Evolutionary conservation across 1,139 yeast species (phyloP), one percentile per base, ranked within the genome.

Genomic region (Sugiyamaella pinicola): DNA sequence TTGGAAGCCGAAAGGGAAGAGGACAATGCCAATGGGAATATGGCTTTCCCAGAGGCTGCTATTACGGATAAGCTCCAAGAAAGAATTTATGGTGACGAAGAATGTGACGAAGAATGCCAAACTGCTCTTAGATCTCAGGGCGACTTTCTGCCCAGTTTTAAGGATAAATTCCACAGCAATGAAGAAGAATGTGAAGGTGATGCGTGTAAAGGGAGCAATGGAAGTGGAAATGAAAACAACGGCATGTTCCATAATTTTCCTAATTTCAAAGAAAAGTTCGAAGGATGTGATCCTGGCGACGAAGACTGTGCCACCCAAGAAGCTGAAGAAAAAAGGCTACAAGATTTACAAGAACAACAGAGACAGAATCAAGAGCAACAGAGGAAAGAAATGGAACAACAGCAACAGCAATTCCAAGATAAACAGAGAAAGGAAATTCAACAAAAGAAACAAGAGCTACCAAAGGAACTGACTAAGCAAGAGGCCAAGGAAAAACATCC

Each of bases 71-170:
- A 21, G 18, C 13, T 49, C n/a, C 45, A 41, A 29, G 33, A 39
- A 2, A 28, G 8, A 10, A 28, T 42, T 8, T 17, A 47, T n/a
- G 47, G 43, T 15, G 47, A 44, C 2, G 49, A 38, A 4, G 52
- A 45, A 17, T 51, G 53, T 40, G 53, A 35, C 21, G 39, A 43
- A 3, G 44, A 51, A 19, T 46, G 49, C 18, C 35, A 46, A 28
- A 41, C 48, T 24, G 37, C 47, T 17, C 43, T 46, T n/a, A 12
- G 43, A 38, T 10, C 43, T 21, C 49, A 46, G 24, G 43, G 38
- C 1, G 49, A 41, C 42, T 43, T 51, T 26, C 22, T 51, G 34
- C 47, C 54, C 18, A 28, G 28, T 21, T 41, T 45, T 29, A 47
- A 51, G 33, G 48, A 42, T 15, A 47, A 42, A 26, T 41, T 51